Percentiles rank a stretch among this genome's conserved stretches.
Conservation (phyloP, 176 grass and related monocot species). For the Raddia guianensis region DNA sequence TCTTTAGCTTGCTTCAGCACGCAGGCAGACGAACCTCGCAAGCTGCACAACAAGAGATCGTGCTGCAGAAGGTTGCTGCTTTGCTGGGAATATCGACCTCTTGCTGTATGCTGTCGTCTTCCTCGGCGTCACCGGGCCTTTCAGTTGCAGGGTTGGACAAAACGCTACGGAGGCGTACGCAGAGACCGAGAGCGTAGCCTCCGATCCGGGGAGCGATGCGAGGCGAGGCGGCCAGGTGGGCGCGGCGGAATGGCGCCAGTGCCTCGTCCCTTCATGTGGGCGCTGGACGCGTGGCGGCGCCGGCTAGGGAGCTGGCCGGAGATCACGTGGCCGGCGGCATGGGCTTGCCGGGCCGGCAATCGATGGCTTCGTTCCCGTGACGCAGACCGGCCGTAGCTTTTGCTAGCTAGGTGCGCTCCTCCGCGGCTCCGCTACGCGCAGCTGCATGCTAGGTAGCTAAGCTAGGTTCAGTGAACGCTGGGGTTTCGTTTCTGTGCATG, state of each 20-base stretch:
- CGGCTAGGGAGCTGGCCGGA: constrained; percentile 11
- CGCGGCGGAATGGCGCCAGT: not conserved
- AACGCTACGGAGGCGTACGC: not conserved
- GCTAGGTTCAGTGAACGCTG: not conserved
- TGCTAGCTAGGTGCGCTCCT: not conserved
- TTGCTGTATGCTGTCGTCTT: not conserved
- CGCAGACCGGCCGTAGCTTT: not conserved
- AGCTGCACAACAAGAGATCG: not conserved
- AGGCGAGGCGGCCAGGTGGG: not conserved
- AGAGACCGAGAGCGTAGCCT: not conserved
- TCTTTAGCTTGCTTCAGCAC: too few relatives aligned
- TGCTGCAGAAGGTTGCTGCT: not conserved
- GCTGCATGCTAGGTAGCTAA: not conserved
- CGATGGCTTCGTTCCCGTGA: not conserved
- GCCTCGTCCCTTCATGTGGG: not conserved
- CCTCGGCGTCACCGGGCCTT: not conserved
- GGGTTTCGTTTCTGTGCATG: constrained; percentile 29
- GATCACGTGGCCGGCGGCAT: constrained; percentile 38
- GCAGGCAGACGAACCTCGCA: too few relatives aligned
- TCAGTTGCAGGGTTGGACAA: constrained; percentile 19
- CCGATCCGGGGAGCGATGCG: not conserved
- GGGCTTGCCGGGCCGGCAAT: not conserved
- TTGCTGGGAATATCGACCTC: not conserved
- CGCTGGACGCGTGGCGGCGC: constrained; percentile 34
- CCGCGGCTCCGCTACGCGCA: not conserved